Conservation (phyloP, 306 rosid species). For the Styphnolobium japonicum region DNA sequence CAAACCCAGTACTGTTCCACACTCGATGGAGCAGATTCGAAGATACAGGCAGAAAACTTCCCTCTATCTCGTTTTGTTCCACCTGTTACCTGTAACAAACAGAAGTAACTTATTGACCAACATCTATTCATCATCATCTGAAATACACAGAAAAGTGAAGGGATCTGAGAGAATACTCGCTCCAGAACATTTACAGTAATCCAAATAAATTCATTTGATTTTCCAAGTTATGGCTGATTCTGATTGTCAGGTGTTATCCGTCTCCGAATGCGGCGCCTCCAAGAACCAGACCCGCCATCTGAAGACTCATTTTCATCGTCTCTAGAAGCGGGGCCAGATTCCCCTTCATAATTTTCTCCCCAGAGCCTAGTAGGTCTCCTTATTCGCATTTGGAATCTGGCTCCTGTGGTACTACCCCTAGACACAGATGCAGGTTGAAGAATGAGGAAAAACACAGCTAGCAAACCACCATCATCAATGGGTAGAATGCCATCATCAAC, state of each 20-base stretch:
- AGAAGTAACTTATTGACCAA: constrained; percentile 17
- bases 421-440: constrained; percentile 82
- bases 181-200: constrained; percentile 32
- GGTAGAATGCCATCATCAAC: constrained; percentile 68
- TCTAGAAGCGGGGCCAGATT: constrained; percentile 71
- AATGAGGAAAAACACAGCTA: constrained; percentile 84
- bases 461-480: constrained; percentile 77
- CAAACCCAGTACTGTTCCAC: constrained; percentile 33
- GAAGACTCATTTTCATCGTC: constrained; percentile 81
- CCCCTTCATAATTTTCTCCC: constrained; percentile 87
- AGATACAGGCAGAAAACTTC: constrained; percentile 24
- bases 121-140: constrained; percentile 5
- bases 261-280: constrained; percentile 62
- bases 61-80: constrained; percentile 17
- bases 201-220: constrained; percentile 15
- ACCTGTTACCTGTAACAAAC: constrained; percentile 41
- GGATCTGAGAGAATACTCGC: constrained; percentile 35
- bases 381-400: constrained; percentile 70
- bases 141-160: neutral
- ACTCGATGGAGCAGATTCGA: constrained; percentile 29
- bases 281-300: constrained; percentile 68
- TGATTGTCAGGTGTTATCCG: constrained; percentile 65
- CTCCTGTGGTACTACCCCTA: constrained; percentile 55
- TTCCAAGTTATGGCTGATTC: constrained; percentile 50
- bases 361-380: constrained; percentile 75